These are phyloP conservation scores for Gryganskiella cystojenkinii DNA, from an alignment of 192 early-diverging fungal species.

Conservation along the genomic window DNA sequence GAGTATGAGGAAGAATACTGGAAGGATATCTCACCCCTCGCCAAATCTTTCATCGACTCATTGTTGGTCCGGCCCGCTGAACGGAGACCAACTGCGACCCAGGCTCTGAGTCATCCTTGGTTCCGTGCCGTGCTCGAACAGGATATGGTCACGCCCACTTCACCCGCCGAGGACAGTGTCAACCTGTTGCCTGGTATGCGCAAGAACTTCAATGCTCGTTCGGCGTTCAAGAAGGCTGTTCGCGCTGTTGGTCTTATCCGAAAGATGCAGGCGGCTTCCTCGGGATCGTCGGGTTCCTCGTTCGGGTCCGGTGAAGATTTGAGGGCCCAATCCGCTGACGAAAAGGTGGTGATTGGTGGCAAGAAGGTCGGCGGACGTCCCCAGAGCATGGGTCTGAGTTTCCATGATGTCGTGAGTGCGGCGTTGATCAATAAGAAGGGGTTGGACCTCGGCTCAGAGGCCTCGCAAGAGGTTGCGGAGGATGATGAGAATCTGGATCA, in stretches of 20 bases:
- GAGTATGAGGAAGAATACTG: slow-evolving; percentile 81
- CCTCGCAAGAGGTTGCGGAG: background rate
- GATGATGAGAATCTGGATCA: slow-evolving; percentile 14
- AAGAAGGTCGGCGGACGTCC: slow-evolving; percentile 7
- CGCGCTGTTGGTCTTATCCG: slow-evolving; percentile 38
- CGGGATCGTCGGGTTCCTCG: slow-evolving; percentile 9
- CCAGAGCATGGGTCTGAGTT: slow-evolving; percentile 21
- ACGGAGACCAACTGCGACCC: slow-evolving; percentile 70
- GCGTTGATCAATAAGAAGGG: slow-evolving; percentile 27
- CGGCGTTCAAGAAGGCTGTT: slow-evolving; percentile 50
- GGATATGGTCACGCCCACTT: slow-evolving; percentile 35
- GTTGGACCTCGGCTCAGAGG: background rate
- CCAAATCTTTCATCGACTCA: slow-evolving; percentile 73
- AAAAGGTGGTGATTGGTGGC: slow-evolving; percentile 7
- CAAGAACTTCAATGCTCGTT: slow-evolving; percentile 48
- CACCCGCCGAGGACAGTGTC: slow-evolving; percentile 34
- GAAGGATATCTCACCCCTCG: slow-evolving; percentile 68
- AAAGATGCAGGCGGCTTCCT: slow-evolving; percentile 22
- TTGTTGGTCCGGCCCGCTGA: slow-evolving; percentile 66
- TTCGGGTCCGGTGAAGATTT: slow-evolving; percentile 38
- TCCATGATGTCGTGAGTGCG: slow-evolving; percentile 51
- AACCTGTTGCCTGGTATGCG: slow-evolving; percentile 43
- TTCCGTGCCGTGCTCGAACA: slow-evolving; percentile 59
- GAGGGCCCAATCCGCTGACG: background rate
- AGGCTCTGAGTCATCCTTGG: slow-evolving; percentile 84